Evolutionary conservation across 805 yeast species (phyloP).

Genomic region (Myxozyma sirexii): DNA sequence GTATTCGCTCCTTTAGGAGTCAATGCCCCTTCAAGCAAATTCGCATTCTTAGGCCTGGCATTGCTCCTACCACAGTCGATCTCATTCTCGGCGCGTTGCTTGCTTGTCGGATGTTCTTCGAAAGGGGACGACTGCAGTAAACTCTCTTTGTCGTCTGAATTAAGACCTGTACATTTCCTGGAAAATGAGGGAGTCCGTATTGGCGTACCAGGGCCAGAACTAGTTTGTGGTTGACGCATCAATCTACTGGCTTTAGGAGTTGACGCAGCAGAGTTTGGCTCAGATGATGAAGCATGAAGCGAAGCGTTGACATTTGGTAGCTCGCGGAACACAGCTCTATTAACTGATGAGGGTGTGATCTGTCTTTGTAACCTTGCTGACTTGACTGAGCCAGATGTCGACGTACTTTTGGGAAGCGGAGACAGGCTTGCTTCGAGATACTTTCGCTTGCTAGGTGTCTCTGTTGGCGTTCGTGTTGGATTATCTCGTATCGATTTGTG

Average conservation of each 20-base stretch:
- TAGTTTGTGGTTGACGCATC: too few species aligned
- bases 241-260: background rate
- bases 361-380: background rate
- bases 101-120: constrained; percentile 21
- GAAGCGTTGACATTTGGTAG: background rate
- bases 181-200: too few species aligned
- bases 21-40: background rate
- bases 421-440: background rate
- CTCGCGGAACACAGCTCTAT: background rate
- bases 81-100: too few species aligned
- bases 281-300: background rate
- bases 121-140: constrained; percentile 27
- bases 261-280: background rate
- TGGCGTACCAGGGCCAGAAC: too few species aligned
- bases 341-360: background rate
- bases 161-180: background rate
- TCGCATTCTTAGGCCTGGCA: background rate
- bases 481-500: background rate
- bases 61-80: background rate
- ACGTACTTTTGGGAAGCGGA: background rate
- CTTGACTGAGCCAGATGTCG: background rate
- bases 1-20: background rate
- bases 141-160: constrained; percentile 16
- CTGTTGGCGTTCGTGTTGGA: background rate
- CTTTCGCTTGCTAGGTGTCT: background rate